Evolutionary conservation across 768 basidiomycete genomes (phyloP).

Genomic region (Naganishia vishniacii): DNA sequence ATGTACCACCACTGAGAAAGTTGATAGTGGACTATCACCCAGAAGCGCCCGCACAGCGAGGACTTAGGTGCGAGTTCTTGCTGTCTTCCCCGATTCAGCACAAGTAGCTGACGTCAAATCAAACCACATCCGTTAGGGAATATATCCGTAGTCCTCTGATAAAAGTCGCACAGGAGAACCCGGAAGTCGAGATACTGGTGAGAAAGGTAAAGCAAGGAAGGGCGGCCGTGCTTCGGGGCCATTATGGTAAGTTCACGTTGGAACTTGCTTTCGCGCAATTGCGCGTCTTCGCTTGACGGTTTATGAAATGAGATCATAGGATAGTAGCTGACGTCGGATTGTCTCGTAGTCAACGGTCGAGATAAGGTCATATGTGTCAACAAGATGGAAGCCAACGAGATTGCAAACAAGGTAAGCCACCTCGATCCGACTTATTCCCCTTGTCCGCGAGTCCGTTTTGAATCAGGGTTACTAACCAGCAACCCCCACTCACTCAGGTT

Average conservation of each 20-base stretch:
- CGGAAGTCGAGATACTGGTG: conserved; percentile 46
- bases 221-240: conserved; percentile 43
- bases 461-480: no score
- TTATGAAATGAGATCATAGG: not conserved
- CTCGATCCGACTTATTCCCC: no score
- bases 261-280: not conserved
- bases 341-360: conserved; percentile 41
- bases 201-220: conserved; percentile 38
- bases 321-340: not conserved
- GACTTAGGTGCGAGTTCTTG: conserved; percentile 37
- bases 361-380: conserved; percentile 49
- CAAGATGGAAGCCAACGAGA: conserved; percentile 37
- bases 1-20: conserved; percentile 42
- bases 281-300: no score
- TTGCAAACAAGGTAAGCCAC: conserved; percentile 40
- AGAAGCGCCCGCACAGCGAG: conserved; percentile 37
- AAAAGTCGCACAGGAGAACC: conserved; percentile 40
- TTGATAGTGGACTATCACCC: conserved; percentile 45
- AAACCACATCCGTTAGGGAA: conserved; percentile 25
- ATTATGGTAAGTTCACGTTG: conserved; percentile 40
- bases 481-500: no score
- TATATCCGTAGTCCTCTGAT: conserved; percentile 39
- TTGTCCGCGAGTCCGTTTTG: no score
- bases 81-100: not conserved
- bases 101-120: not conserved